Base-by-base conservation (phyloP, 495 filamentous ascomycete species). In the Penicillium manginii region DNA sequence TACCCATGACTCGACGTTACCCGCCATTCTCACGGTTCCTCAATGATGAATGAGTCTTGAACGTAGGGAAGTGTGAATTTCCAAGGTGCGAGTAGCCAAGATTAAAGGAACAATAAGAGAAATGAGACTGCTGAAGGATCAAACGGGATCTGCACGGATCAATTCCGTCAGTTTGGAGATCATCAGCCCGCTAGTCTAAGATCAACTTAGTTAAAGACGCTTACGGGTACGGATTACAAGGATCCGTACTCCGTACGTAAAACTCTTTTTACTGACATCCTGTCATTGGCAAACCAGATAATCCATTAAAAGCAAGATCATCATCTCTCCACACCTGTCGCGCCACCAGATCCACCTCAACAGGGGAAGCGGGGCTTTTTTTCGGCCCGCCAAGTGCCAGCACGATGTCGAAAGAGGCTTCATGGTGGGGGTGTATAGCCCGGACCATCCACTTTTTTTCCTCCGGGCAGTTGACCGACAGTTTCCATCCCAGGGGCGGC, bases 1-100 rank as follows among this genome's bases (percentile, higher is more conserved):
- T 2, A 73, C 59, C 55, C 79, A 85, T 0, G 74, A 72, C 63
- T 86, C 83, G 1, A 66, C 53, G 10, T 70, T 64, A 18, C n/a
- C 32, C 18, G 64, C 21, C 64, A 67, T 70, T 55, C 8, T 32
- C n/a, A 21, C 50, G 21, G 40, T 55, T 22, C 31, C 6, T 11
- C 33, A 12, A 1, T 12, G 6, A 17, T 3, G 14, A 40, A 3
- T 9, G 15, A 43, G 15, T 14, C 17, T 43, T 9, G 9, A 9
- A 19, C 4, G 17, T n/a, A 12, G 15, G 8, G 14, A n/a, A 43
- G 7, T 43, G 17, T 7, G 17, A 43, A 9, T 19, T 5, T 3
- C 1, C 40, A 43, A 43, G 17, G 8, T n/a, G 17, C 7, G 40
- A 43, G 8, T 7, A 43, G 17, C 14, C 18, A 18, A 43, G 8